Conservation (phyloP, 2,329 filamentous ascomycete species). For the Cryphonectria carpinicola region DNA sequence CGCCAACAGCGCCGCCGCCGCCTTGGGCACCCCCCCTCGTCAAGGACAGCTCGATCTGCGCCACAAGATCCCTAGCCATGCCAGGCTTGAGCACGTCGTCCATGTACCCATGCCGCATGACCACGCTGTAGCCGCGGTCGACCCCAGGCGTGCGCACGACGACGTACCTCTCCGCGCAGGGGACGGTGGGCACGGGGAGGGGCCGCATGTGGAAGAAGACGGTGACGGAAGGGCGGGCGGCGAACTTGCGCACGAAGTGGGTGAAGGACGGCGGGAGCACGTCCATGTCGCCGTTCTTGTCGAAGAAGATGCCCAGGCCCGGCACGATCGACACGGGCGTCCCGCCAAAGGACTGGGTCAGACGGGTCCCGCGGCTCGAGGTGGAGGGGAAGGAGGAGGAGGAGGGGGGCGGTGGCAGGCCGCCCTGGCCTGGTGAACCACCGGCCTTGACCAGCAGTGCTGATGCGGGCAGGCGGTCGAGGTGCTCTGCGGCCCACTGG, state of each 20-base stretch:
- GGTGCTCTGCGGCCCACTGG: constrained; percentile 72
- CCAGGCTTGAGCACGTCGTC: constrained; percentile 71
- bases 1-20: constrained; percentile 37
- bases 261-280: constrained; percentile 65
- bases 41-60: constrained; percentile 61
- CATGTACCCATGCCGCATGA: constrained; percentile 73
- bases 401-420: neutral
- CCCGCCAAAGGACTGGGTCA: constrained; percentile 46
- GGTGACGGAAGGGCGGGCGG: constrained; percentile 67
- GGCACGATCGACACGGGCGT: constrained; percentile 51
- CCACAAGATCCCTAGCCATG: constrained; percentile 59
- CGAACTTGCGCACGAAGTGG: constrained; percentile 74
- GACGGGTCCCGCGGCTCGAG: constrained; percentile 28
- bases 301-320: constrained; percentile 75
- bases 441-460: constrained; percentile 38
- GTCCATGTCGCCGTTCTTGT: constrained; percentile 70
- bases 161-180: constrained; percentile 51
- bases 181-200: constrained; percentile 60
- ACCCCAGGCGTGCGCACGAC: constrained; percentile 43
- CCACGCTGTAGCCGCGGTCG: constrained; percentile 59
- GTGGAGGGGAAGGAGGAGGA: neutral
- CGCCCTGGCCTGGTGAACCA: neutral
- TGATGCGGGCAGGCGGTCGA: constrained; percentile 59
- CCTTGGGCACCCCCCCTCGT: constrained; percentile 37
- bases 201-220: constrained; percentile 76